phyloP scores from a whole-genome alignment of 805 yeast species.

The Diddensiella santjacobensis region DNA sequence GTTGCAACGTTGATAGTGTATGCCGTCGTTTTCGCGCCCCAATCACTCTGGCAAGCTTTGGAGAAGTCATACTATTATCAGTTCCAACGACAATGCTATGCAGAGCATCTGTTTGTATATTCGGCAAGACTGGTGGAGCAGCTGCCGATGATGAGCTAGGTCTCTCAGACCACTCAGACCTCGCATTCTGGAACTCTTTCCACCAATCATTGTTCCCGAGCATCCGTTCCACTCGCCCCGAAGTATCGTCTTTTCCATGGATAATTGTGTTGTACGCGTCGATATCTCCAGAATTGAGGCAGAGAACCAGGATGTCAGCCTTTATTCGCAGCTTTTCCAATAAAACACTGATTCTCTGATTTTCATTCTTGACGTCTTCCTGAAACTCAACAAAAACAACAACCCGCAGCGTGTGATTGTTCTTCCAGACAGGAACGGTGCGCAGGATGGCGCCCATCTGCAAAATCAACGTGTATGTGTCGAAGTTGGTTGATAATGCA shows the following conservation, averaged over 20 bases:
- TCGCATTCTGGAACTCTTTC: slow-evolving; percentile 59
- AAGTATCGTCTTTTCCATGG: slow-evolving; percentile 52
- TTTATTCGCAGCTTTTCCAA: slow-evolving; percentile 77
- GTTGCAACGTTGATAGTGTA: slow-evolving; percentile 60
- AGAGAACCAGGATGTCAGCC: slow-evolving; percentile 72
- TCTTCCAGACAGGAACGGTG: slow-evolving; percentile 92
- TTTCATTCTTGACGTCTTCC: slow-evolving; percentile 69
- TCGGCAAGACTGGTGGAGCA: slow-evolving; percentile 3
- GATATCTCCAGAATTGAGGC: slow-evolving; percentile 54
- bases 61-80: background rate
- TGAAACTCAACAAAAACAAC: slow-evolving; percentile 83
- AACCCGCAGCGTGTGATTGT: slow-evolving; percentile 68
- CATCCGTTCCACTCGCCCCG: slow-evolving; percentile 46
- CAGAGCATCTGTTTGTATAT: background rate
- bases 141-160: background rate
- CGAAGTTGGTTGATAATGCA: slow-evolving; percentile 81
- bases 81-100: background rate
- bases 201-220: slow-evolving; percentile 81
- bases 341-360: slow-evolving; percentile 54
- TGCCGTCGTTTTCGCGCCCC: slow-evolving; percentile 28
- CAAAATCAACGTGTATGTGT: slow-evolving; percentile 88
- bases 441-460: slow-evolving; percentile 91
- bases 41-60: slow-evolving; percentile 9
- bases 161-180: slow-evolving; percentile 34
- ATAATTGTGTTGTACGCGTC: slow-evolving; percentile 70